phyloP scores from a whole-genome alignment of 192 early-diverging fungal species.

The Backusella luteola region DNA sequence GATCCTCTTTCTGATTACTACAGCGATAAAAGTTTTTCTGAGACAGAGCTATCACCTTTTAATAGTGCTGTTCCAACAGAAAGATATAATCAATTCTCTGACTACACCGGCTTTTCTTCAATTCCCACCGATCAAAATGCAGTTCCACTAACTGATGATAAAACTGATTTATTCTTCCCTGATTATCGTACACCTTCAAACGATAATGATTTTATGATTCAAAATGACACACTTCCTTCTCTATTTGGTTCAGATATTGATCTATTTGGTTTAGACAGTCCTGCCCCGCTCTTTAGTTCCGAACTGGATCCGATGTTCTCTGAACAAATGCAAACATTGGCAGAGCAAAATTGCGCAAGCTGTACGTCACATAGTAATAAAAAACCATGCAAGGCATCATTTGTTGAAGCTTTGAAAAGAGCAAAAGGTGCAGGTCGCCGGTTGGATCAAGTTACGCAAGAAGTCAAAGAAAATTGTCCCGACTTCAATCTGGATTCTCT shows the following conservation, averaged over 20 bases:
- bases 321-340: slow-evolving; percentile 1
- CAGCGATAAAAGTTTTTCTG: not conserved
- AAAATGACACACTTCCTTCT: slow-evolving; percentile 3
- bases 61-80: not conserved
- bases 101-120: not conserved
- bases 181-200: slow-evolving; percentile 2
- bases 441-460: not conserved
- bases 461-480: not conserved
- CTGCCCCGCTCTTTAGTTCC: not conserved
- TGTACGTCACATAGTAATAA: slow-evolving; percentile 1
- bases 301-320: slow-evolving; percentile 2
- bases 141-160: not conserved
- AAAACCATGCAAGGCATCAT: not conserved
- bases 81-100: not conserved
- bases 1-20: slow-evolving; percentile 4
- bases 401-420: not conserved
- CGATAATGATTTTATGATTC: not conserved
- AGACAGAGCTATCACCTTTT: not conserved
- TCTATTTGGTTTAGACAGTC: slow-evolving; percentile 4
- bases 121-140: not conserved
- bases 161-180: not conserved
- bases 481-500: slow-evolving; percentile 2
- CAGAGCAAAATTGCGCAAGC: not conserved
- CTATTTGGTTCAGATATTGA: not conserved
- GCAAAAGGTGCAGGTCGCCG: slow-evolving; percentile 1